A percentile compares a stretch with the other conserved stretches of the same genome.
Evolutionary conservation across 352 stramenopile species (phyloP).

Genomic region (Phytopythium helicoides): DNA sequence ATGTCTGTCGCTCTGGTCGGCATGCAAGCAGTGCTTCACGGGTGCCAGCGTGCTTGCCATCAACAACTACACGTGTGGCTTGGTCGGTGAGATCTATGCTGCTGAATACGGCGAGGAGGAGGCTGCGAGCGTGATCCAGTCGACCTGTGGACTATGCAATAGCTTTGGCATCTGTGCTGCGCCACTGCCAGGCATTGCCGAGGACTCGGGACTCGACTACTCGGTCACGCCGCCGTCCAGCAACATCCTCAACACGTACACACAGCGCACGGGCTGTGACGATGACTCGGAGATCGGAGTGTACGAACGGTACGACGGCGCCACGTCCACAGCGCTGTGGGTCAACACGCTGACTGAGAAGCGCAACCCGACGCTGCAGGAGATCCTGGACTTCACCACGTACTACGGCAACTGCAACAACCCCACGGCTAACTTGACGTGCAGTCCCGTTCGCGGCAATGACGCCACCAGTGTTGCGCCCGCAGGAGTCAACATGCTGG

Average conservation of each 20-base stretch:
- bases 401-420: slow-evolving; percentile 53
- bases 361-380: slow-evolving; percentile 46
- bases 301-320: slow-evolving; percentile 53
- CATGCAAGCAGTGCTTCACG: slow-evolving; percentile 45
- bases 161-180: slow-evolving; percentile 45
- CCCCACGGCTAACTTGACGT: slow-evolving; percentile 49
- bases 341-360: slow-evolving; percentile 27
- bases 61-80: slow-evolving; percentile 41
- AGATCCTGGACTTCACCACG: slow-evolving; percentile 38
- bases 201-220: slow-evolving; percentile 55
- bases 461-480: slow-evolving; percentile 49
- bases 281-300: slow-evolving; percentile 51
- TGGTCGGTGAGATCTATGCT: slow-evolving; percentile 39
- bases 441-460: slow-evolving; percentile 45
- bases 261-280: slow-evolving; percentile 45
- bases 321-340: slow-evolving; percentile 36
- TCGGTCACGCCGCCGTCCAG: slow-evolving; percentile 23
- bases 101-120: slow-evolving; percentile 34
- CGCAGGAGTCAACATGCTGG: slow-evolving; percentile 40
- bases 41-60: slow-evolving; percentile 36
- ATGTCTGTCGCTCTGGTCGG: slow-evolving; percentile 33
- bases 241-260: slow-evolving; percentile 33
- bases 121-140: slow-evolving; percentile 20
- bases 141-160: slow-evolving; percentile 41
- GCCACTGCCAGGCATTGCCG: slow-evolving; percentile 48